These are phyloP conservation scores for Abrus pulchellus DNA, from an alignment of 306 rosid species.

Conservation along the genomic window DNA sequence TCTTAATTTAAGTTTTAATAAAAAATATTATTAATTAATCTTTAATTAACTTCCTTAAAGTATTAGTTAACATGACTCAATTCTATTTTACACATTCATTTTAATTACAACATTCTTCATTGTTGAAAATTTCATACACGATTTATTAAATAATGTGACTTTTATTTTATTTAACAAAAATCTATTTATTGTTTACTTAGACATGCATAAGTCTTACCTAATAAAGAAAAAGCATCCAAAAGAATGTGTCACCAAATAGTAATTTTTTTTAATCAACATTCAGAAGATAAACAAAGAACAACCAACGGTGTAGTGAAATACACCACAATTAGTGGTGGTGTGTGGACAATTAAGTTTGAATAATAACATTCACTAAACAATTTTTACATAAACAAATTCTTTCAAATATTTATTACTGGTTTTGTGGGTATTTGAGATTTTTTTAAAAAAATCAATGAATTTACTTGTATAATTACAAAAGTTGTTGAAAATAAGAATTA, in stretches of 20 bases:
- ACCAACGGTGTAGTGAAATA: not conserved
- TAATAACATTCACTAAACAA: not conserved
- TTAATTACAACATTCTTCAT: too few relatives aligned
- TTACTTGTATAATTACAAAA: not conserved
- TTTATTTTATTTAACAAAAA: not conserved
- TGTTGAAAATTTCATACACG: not conserved
- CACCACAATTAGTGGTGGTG: not conserved
- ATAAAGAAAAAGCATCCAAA: not conserved
- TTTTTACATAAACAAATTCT: not conserved
- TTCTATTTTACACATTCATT: too few relatives aligned
- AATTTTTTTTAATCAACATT: not conserved
- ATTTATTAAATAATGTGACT: not conserved
- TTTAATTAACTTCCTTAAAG: too few relatives aligned
- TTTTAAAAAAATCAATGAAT: not conserved
- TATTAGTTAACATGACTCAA: too few relatives aligned
- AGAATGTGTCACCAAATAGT: not conserved
- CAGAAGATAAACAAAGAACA: slow-evolving; percentile 9
- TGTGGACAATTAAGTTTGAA: not conserved
- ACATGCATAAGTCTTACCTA: not conserved
- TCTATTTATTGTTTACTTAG: not conserved
- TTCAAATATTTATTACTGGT: not conserved
- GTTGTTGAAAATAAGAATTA: not conserved
- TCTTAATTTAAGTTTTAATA: too few relatives aligned
- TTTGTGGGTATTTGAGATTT: not conserved
- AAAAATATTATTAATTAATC: too few relatives aligned